These are phyloP conservation scores for Phialocephala subalpina DNA, from an alignment of 2,329 filamentous ascomycete species.

Conservation along the genomic window DNA sequence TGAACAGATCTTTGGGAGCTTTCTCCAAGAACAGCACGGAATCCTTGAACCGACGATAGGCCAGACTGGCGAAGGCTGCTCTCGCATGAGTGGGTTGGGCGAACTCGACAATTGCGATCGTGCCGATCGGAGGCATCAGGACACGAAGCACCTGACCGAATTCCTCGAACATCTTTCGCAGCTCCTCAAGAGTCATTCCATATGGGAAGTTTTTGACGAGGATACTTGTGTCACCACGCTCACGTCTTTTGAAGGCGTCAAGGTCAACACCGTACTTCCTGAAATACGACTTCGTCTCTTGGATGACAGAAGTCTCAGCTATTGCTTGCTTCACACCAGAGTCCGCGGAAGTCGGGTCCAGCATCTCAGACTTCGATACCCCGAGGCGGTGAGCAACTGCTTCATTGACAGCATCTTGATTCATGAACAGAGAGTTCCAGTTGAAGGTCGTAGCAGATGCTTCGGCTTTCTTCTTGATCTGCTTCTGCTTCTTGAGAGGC, in stretches of 20 bases:
- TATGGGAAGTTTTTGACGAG: slow-evolving; percentile 95
- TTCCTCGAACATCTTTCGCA: slow-evolving; percentile 58
- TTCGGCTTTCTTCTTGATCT: slow-evolving; percentile 85
- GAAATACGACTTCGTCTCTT: slow-evolving; percentile 95
- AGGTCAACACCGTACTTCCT: slow-evolving; percentile 87
- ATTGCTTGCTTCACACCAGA: slow-evolving; percentile 96
- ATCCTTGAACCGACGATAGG: slow-evolving; percentile 90
- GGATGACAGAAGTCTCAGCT: slow-evolving; percentile 94
- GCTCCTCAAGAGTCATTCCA: slow-evolving; percentile 61
- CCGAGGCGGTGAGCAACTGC: slow-evolving; percentile 88
- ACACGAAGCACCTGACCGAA: slow-evolving; percentile 83
- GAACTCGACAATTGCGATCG: slow-evolving; percentile 94
- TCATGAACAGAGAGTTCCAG: slow-evolving; percentile 99
- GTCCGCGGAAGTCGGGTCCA: slow-evolving; percentile 95
- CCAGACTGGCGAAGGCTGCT: slow-evolving; percentile 82
- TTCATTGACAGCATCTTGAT: slow-evolving; percentile 91
- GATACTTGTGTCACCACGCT: slow-evolving; percentile 86
- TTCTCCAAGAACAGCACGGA: slow-evolving; percentile 94
- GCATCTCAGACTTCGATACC: slow-evolving; percentile 86
- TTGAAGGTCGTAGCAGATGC: slow-evolving; percentile 84
- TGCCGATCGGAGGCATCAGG: slow-evolving; percentile 90
- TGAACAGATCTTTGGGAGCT: slow-evolving; percentile 84
- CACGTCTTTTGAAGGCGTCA: slow-evolving; percentile 85
- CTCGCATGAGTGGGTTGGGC: slow-evolving; percentile 80
- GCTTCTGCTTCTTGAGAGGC: slow-evolving; percentile 92